Conservation (phyloP, 2,329 filamentous ascomycete genomes). For the Apiospora sp. region DNA sequence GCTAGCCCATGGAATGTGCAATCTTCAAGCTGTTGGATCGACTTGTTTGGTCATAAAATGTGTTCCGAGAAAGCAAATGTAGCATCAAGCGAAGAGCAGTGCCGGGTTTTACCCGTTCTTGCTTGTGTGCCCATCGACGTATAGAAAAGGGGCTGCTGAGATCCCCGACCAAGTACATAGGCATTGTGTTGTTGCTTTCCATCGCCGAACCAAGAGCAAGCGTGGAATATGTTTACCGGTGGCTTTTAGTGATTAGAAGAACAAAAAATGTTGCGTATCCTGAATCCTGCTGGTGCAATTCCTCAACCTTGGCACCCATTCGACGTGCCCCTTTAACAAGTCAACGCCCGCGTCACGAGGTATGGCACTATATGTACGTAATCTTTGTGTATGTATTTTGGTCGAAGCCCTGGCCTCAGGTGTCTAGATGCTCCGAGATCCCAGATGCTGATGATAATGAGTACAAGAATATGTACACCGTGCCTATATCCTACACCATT, state of each 20-base stretch:
- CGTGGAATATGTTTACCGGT: not conserved
- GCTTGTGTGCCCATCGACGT: not conserved
- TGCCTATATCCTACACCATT: constrained; percentile 17
- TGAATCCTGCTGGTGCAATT: too few relatives aligned
- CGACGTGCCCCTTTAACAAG: not conserved
- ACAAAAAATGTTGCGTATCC: not conserved
- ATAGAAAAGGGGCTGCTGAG: not conserved
- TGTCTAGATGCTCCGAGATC: constrained; percentile 1
- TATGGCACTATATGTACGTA: not conserved
- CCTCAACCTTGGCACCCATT: not conserved
- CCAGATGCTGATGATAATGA: constrained; percentile 18
- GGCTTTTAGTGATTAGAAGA: not conserved
- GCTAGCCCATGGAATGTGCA: not conserved
- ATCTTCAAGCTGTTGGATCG: not conserved
- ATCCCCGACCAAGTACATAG: not conserved
- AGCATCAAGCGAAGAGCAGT: not conserved
- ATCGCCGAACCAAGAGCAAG: not conserved
- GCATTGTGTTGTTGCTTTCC: too few relatives aligned
- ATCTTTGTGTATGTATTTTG: constrained; percentile 11
- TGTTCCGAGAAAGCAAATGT: not conserved
- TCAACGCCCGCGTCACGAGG: not conserved
- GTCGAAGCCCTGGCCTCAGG: constrained; percentile 1
- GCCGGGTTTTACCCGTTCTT: not conserved
- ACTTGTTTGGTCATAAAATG: not conserved
- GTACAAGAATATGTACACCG: constrained; percentile 8